phyloP scores from a whole-genome alignment of 2,329 filamentous ascomycete species.

The Fusarium dlaminii region DNA sequence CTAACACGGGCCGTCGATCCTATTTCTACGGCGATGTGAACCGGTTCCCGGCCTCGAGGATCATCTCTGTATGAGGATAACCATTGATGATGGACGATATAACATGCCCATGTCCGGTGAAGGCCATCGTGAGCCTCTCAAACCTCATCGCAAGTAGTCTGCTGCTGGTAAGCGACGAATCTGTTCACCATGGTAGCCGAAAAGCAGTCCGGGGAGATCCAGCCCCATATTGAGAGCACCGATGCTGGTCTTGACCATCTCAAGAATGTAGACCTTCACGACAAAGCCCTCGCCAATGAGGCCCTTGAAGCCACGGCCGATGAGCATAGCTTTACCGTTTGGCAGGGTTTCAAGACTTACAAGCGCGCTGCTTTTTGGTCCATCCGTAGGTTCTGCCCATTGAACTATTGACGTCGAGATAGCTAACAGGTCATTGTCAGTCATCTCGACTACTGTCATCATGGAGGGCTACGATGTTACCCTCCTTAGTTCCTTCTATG shows the following conservation, averaged over 20 bases:
- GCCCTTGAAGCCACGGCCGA: slow-evolving; percentile 49
- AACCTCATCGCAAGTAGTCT: not conserved
- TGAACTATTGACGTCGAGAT: not conserved
- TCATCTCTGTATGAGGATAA: slow-evolving; percentile 17
- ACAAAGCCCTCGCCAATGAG: slow-evolving; percentile 51
- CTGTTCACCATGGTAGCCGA: slow-evolving; percentile 35
- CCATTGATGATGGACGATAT: slow-evolving; percentile 6
- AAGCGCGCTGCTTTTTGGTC: slow-evolving; percentile 54
- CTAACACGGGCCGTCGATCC: slow-evolving; percentile 40
- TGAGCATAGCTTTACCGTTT: slow-evolving; percentile 50
- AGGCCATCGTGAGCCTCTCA: not conserved
- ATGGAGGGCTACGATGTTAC: slow-evolving; percentile 63
- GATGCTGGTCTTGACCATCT: slow-evolving; percentile 45
- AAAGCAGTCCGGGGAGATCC: slow-evolving; percentile 28
- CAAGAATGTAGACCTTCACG: slow-evolving; percentile 47
- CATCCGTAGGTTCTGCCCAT: slow-evolving; percentile 39
- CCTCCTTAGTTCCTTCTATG: slow-evolving; percentile 58
- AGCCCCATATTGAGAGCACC: slow-evolving; percentile 45
- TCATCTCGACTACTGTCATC: slow-evolving; percentile 57
- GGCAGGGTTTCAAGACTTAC: slow-evolving; percentile 52
- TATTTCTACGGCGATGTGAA: slow-evolving; percentile 22
- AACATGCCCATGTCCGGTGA: not conserved
- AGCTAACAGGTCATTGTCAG: slow-evolving; percentile 33
- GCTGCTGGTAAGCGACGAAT: slow-evolving; percentile 1
- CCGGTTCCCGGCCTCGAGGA: not conserved